Percentiles rank a stretch among this genome's conserved stretches.
Conservation (phyloP, 495 filamentous ascomycete species). For the Recurvomyces mirabilis region DNA sequence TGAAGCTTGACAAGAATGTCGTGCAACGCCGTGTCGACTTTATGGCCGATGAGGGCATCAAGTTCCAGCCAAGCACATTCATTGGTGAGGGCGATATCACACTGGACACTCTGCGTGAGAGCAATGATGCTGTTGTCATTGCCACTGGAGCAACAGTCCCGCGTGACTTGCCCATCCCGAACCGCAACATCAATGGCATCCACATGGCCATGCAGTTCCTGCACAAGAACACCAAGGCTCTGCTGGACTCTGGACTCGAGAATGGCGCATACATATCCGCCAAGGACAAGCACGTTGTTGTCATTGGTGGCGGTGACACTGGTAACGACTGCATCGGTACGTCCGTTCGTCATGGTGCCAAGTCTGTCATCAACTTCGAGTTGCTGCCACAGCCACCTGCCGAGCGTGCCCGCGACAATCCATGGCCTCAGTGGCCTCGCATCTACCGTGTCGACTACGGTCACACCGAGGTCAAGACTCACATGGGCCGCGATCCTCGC, state of each 20-base stretch:
- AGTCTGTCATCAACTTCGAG: constrained; percentile 96
- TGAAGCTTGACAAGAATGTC: constrained; percentile 99
- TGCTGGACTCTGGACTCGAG: constrained; percentile 81
- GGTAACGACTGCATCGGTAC: constrained; percentile 99
- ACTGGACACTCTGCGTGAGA: constrained; percentile 61
- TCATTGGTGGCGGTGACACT: constrained; percentile 97
- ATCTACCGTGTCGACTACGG: constrained; percentile 98
- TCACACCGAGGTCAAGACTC: constrained; percentile 91
- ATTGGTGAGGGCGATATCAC: constrained; percentile 71
- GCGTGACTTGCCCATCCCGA: constrained; percentile 86
- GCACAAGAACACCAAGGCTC: constrained; percentile 95
- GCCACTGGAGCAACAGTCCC: constrained; percentile 96
- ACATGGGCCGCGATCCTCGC: constrained; percentile 93
- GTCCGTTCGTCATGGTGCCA: constrained; percentile 92
- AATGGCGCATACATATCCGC: constrained; percentile 91
- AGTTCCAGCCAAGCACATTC: constrained; percentile 64
- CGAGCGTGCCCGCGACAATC: constrained; percentile 92
- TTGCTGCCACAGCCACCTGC: constrained; percentile 88
- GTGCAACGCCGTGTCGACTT: constrained; percentile 94
- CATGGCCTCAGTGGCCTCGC: constrained; percentile 98
- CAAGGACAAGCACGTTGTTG: constrained; percentile 92
- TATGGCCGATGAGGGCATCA: constrained; percentile 85
- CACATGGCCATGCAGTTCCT: constrained; percentile 99
- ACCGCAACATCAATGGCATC: constrained; percentile 82
- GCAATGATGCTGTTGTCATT: constrained; percentile 81